A percentile compares a stretch with the other conserved stretches of the same genome.
Evolutionary conservation across 352 stramenopile species (phyloP).

Genomic region (Poterioochromonas sp.): DNA sequence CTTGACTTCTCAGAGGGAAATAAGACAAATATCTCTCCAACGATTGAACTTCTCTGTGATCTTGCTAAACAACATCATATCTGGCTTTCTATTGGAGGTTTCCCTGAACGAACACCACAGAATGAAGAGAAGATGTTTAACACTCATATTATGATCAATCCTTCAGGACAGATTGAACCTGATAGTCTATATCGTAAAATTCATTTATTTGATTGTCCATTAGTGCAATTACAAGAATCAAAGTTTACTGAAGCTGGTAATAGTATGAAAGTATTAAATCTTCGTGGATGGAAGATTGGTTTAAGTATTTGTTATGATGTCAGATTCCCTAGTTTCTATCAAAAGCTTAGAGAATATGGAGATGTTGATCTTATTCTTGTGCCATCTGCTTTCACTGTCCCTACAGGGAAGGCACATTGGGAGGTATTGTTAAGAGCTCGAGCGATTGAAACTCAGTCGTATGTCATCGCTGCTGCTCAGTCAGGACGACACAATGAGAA

Average conservation of each 20-base stretch:
- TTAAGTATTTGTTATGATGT: constrained; percentile 99
- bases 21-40: neutral
- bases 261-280: constrained; percentile 50
- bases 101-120: neutral
- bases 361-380: constrained; percentile 60
- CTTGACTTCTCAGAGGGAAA: neutral
- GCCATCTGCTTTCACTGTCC: constrained; percentile 81
- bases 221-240: constrained; percentile 1
- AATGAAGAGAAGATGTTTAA: neutral
- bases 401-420: constrained; percentile 92
- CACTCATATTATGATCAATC: constrained; percentile 4
- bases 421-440: constrained; percentile 91
- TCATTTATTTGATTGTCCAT: constrained; percentile 32
- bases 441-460: constrained; percentile 78
- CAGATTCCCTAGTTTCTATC: constrained; percentile 94
- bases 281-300: constrained; percentile 65
- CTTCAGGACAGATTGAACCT: neutral
- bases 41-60: neutral
- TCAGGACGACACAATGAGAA: constrained; percentile 68
- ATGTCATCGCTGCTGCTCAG: constrained; percentile 88
- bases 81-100: constrained; percentile 19
- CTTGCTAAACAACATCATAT: constrained; percentile 2
- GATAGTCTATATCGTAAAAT: constrained; percentile 5
- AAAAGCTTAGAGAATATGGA: constrained; percentile 62
- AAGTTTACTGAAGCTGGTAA: constrained; percentile 59